phyloP scores from a whole-genome alignment of 148 eudicot species.

The Fallopia convolvulus region DNA sequence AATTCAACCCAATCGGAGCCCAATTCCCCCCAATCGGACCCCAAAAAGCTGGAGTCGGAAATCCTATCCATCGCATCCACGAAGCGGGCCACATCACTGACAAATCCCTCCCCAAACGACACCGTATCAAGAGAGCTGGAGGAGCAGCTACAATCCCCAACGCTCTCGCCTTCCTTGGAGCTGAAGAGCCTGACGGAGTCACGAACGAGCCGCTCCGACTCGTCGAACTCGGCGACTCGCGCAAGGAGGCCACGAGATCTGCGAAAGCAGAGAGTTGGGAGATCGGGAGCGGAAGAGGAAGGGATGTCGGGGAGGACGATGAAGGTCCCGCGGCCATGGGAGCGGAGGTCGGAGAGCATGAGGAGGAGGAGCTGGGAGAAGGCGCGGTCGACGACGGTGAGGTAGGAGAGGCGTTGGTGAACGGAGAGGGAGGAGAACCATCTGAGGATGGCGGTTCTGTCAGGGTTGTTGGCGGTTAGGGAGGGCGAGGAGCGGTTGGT shows the following conservation, averaged over 20 bases:
- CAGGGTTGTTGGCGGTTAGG: conserved; percentile 25
- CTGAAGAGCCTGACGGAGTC: conserved; percentile 43
- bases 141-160: conserved; percentile 10
- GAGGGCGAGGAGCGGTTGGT: conserved; percentile 17
- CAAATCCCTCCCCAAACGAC: conserved; percentile 46
- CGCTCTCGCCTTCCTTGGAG: conserved; percentile 46
- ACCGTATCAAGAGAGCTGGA: conserved; percentile 42
- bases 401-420: conserved; percentile 62
- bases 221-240: conserved; percentile 30
- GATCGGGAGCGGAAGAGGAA: conserved; percentile 16
- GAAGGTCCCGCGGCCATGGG: conserved; percentile 44
- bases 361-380: conserved; percentile 56
- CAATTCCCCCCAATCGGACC: conserved; percentile 49
- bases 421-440: conserved; percentile 75
- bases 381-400: conserved; percentile 46
- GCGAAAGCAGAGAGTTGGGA: conserved; percentile 58
- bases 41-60: conserved; percentile 56
- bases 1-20: conserved; percentile 69
- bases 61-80: conserved; percentile 56
- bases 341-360: conserved; percentile 43
- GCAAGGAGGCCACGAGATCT: conserved; percentile 49
- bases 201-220: conserved; percentile 26
- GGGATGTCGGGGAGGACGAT: conserved; percentile 64
- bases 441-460: conserved; percentile 41
- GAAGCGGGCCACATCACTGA: conserved; percentile 41